These are phyloP conservation scores for Penicillium sp. DNA, from an alignment of 2,329 filamentous ascomycete species.

Conservation along the genomic window DNA sequence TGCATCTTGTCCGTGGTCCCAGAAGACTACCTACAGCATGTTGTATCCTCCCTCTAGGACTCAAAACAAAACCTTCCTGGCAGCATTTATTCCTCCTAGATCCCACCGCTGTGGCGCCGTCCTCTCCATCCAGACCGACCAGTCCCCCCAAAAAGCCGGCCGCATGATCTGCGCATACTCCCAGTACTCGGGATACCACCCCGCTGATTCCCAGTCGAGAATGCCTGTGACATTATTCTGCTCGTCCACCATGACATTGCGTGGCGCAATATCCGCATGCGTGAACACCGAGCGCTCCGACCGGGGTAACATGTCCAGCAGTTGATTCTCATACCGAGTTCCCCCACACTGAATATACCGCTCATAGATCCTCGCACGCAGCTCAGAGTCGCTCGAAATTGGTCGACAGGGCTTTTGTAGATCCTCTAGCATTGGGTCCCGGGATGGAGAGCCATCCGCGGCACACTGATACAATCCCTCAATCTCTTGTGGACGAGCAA, in stretches of 20 bases:
- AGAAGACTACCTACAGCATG: too few species aligned
- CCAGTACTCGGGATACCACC: conserved; percentile 43
- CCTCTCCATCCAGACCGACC: conserved; percentile 27
- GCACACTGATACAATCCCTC: too few species aligned
- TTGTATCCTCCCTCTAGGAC: too few species aligned
- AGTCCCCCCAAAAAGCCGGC: conserved; percentile 24
- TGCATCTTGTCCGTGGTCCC: too few species aligned
- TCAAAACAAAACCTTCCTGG: conserved; percentile 29
- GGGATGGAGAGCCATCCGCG: conserved; percentile 9
- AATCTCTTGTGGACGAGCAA: too few species aligned
- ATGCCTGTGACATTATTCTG: conserved; percentile 27
- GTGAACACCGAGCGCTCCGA: conserved; percentile 29
- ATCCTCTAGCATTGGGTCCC: conserved; percentile 21
- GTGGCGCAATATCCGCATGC: conserved; percentile 32
- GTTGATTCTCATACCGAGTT: conserved; percentile 16
- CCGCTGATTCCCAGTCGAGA: conserved; percentile 43
- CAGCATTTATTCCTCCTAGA: conserved; percentile 23
- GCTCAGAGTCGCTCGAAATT: conserved; percentile 18
- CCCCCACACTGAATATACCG: conserved; percentile 24
- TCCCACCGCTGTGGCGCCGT: conserved; percentile 29
- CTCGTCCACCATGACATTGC: conserved; percentile 32
- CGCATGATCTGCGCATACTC: conserved; percentile 37
- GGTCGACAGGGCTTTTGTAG: conserved; percentile 19
- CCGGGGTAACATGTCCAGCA: conserved; percentile 23
- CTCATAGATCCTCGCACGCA: conserved; percentile 24